Base-by-base conservation (phyloP, 352 stramenopile species). In the Globisporangium paddicum region DNA sequence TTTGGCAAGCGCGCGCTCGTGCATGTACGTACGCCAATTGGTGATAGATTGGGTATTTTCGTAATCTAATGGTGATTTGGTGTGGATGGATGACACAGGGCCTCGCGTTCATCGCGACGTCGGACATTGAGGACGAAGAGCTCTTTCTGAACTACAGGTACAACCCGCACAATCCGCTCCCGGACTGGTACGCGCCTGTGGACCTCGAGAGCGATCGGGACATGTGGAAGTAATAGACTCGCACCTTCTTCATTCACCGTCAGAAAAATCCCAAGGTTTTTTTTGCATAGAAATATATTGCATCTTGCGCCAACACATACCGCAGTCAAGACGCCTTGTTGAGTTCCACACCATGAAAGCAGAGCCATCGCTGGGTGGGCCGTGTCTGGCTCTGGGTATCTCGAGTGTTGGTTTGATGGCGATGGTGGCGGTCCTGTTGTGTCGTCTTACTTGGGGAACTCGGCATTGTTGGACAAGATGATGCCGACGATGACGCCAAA, bases 401-500 rank as follows among this genome's bases (percentile, higher is more conserved):
- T 32, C 28, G 28, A 7, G 28, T 40, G 21, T n/a, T 45, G 23
- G 8, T 14, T 30, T 45, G 19, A 19, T 48, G 8, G 23, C 6
- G 4, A 16, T 11, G 11, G 34, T 26, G 25, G 23, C 8, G 14
- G 16, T 21, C 8, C 21, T 19, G 18, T 8, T 32, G 14, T 10
- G 28, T 25, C 38, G 38, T 10, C 10, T 65, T 64, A 95, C 72
- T 94, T 93, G 47, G 87, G 87, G 66, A 98, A 98, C 59, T 96
- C 80, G 14, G 91, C 95, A 62, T 97, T 96, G 81, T 99, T 99
- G 67, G 90, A 98, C 71, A 99, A 77, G 77, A 99, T 99, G 70
- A 99, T 99, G 60, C 94, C 93, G 32, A 98, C 96, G 70, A 99
- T 98, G 55, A 98, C 95, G 47, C 97, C 97, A 64, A 99, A 99